Evolutionary conservation across 2,329 filamentous ascomycete genomes (phyloP).

Genomic region (Berkeleyomyces basicola): DNA sequence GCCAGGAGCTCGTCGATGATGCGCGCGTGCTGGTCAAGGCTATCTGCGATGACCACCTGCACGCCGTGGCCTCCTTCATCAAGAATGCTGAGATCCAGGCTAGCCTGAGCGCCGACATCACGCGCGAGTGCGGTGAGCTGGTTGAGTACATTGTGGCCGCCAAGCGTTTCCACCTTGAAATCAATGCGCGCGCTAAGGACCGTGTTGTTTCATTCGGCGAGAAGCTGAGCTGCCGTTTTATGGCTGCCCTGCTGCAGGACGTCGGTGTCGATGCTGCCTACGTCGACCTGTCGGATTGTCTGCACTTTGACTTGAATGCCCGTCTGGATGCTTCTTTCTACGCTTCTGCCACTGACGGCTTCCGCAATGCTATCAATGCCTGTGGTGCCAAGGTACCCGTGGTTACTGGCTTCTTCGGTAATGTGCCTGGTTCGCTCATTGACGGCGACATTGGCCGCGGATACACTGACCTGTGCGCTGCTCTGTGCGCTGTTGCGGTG

Average conservation of each 20-base stretch:
- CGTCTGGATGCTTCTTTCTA: conserved; percentile 55
- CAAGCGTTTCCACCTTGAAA: conserved; percentile 53
- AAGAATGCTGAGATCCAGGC: conserved; percentile 38
- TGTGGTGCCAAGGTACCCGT: conserved; percentile 58
- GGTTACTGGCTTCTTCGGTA: conserved; percentile 87
- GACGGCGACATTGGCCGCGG: conserved; percentile 80
- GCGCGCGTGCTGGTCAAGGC: conserved; percentile 63
- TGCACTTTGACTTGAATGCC: conserved; percentile 47
- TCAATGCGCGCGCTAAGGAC: conserved; percentile 64
- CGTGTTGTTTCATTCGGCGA: conserved; percentile 90
- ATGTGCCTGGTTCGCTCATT: conserved; percentile 77
- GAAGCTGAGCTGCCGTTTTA: conserved; percentile 84
- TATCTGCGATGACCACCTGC: conserved; percentile 67
- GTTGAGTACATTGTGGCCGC: conserved; percentile 53
- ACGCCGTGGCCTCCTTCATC: conserved; percentile 50
- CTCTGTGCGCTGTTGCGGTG: conserved; percentile 78
- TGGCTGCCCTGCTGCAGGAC: conserved; percentile 71
- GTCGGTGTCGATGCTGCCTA: conserved; percentile 73
- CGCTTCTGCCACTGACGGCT: conserved; percentile 40
- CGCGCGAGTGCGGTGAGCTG: conserved; percentile 64
- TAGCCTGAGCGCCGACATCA: conserved; percentile 48
- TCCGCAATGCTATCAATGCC: conserved; percentile 46
- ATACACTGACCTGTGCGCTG: conserved; percentile 92
- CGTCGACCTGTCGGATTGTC: conserved; percentile 70
- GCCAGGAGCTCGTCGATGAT: conserved; percentile 38